Evolutionary conservation across 805 yeast species (phyloP).

Genomic region (Saturnispora serradocipensis): DNA sequence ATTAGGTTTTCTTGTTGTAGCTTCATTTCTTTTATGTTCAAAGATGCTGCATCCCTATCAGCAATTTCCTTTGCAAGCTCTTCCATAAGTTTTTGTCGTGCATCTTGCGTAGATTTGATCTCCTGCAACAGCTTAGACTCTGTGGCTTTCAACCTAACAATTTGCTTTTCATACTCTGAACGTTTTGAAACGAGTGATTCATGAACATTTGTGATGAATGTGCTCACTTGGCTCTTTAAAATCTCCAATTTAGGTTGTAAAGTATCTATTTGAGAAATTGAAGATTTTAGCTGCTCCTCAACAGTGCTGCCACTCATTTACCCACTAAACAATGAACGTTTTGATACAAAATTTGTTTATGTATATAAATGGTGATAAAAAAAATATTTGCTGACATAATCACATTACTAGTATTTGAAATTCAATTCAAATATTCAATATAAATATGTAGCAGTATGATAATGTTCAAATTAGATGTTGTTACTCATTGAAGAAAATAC

Average conservation of each 20-base stretch:
- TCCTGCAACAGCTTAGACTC: slow-evolving; percentile 16
- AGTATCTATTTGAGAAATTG: slow-evolving; percentile 17
- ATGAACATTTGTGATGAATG: slow-evolving; percentile 15
- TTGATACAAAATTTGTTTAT: background rate
- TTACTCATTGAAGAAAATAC: no score
- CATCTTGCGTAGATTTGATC: slow-evolving; percentile 14
- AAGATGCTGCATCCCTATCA: slow-evolving; percentile 27
- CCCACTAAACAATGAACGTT: background rate
- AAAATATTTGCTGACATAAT: background rate
- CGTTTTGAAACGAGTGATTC: slow-evolving; percentile 14
- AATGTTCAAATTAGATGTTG: no score
- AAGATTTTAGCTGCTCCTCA: slow-evolving; percentile 10
- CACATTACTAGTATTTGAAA: background rate
- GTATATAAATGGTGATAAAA: background rate
- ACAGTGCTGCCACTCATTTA: background rate
- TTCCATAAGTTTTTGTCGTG: slow-evolving; percentile 17
- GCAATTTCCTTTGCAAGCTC: slow-evolving; percentile 16
- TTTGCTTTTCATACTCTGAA: slow-evolving; percentile 16
- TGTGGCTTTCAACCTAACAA: slow-evolving; percentile 16
- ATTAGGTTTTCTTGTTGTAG: slow-evolving; percentile 28
- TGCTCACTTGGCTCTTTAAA: slow-evolving; percentile 14
- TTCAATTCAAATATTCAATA: background rate
- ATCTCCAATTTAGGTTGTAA: slow-evolving; percentile 19
- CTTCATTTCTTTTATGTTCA: slow-evolving; percentile 32
- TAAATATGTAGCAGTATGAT: no score